Conservation (phyloP, 345 rosid genomes). For the Gossypium herbaceum region DNA sequence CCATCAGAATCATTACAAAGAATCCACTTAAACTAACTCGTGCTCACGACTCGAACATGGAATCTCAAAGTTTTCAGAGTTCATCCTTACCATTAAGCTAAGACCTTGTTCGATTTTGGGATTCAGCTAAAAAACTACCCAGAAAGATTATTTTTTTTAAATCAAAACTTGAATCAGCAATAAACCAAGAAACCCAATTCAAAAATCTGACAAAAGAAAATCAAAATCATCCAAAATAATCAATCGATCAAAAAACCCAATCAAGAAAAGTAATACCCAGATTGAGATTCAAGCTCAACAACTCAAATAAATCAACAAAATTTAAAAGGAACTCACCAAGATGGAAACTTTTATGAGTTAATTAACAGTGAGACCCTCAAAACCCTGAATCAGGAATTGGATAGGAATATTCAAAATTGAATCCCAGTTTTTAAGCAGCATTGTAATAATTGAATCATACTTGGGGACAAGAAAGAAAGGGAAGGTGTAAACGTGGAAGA, state of each 20-base stretch:
- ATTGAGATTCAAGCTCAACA: conserved; percentile 6
- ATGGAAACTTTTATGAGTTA: background rate
- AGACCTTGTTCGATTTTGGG: too few species aligned
- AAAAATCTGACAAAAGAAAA: background rate
- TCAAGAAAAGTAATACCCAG: conserved; percentile 19
- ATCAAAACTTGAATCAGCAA: too few species aligned
- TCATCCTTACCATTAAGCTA: too few species aligned
- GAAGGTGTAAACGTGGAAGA: conserved; percentile 32
- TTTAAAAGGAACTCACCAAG: conserved; percentile 7
- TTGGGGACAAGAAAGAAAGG: conserved; percentile 9
- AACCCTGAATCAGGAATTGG: background rate
- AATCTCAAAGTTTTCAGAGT: too few species aligned
- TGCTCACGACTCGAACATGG: too few species aligned
- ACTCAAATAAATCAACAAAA: conserved; percentile 1
- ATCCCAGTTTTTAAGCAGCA: conserved; percentile 2
- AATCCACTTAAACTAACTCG: too few species aligned
- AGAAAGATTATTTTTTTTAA: too few species aligned
- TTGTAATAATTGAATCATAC: conserved; percentile 31
- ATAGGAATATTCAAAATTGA: conserved; percentile 19
- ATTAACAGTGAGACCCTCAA: background rate
- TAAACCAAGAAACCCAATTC: background rate
- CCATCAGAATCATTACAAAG: too few species aligned
- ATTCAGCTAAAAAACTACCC: background rate
- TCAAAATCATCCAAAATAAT: background rate
- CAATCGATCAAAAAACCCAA: background rate